Percentiles rank a stretch among this genome's conserved stretches.
These are phyloP conservation scores for Sclerotinia minor DNA, from an alignment of 2,329 filamentous ascomycete species.

Conservation along the genomic window DNA sequence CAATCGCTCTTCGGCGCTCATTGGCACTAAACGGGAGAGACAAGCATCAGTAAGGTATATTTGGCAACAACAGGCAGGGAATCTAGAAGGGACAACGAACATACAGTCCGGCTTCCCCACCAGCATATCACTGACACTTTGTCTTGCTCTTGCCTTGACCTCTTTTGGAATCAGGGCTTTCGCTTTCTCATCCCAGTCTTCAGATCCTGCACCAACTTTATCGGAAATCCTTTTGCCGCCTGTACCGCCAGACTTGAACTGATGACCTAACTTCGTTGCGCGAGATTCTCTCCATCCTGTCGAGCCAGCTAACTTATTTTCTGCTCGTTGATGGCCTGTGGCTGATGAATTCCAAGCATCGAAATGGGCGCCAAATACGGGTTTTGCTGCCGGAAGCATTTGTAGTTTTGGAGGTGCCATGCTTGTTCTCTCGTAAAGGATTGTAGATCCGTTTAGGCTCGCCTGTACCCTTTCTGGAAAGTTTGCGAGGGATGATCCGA, in stretches of 20 bases:
- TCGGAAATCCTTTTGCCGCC: conserved; percentile 64
- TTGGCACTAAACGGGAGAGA: conserved; percentile 40
- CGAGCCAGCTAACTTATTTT: conserved; percentile 61
- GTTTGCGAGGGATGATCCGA: conserved; percentile 6
- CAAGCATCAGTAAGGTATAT: conserved; percentile 23
- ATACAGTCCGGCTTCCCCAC: conserved; percentile 19
- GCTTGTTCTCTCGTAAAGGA: not conserved
- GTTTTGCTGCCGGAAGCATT: conserved; percentile 39
- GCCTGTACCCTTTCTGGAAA: not conserved
- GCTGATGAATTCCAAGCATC: conserved; percentile 73
- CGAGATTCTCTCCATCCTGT: conserved; percentile 72
- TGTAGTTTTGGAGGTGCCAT: conserved; percentile 35
- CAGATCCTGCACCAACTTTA: conserved; percentile 63
- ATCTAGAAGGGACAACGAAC: conserved; percentile 22
- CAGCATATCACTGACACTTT: conserved; percentile 57
- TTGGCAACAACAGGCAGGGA: conserved; percentile 21
- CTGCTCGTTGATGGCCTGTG: conserved; percentile 76
- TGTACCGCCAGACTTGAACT: conserved; percentile 61
- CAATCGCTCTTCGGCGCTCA: conserved; percentile 31
- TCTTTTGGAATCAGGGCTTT: conserved; percentile 49
- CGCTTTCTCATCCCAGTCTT: conserved; percentile 52
- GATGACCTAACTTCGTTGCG: conserved; percentile 65
- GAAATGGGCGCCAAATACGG: conserved; percentile 50
- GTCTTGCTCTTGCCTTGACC: conserved; percentile 36
- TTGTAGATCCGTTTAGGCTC: conserved; percentile 18